A percentile compares a stretch with the other conserved stretches of the same genome.
phyloP scores from a whole-genome alignment of 495 filamentous ascomycete species.

The Chaetomidium leptoderma region DNA sequence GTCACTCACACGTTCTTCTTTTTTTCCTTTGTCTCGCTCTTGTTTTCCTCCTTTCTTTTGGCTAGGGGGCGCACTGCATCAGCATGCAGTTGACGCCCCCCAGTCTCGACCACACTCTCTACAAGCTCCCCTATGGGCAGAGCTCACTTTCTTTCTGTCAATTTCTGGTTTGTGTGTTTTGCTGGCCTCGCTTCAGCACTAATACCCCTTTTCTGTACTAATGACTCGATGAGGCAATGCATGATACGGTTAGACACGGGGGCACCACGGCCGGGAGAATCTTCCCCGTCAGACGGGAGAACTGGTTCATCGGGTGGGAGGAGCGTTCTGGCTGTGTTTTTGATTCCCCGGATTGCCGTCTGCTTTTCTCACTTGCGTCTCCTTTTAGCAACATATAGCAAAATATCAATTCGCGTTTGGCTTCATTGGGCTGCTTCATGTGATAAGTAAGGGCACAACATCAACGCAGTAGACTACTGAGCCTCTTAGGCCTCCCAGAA shows the following conservation, averaged over 20 bases:
- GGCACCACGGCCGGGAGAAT: neutral
- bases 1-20: neutral
- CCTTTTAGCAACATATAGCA: neutral
- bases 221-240: conserved; percentile 15
- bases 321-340: conserved; percentile 5
- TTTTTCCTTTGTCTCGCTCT: conserved; percentile 1
- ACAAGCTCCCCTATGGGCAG: neutral
- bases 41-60: neutral
- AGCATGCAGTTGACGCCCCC: neutral
- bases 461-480: too few species aligned
- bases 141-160: neutral
- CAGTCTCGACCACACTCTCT: neutral
- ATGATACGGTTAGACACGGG: neutral
- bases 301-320: neutral
- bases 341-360: conserved; percentile 6
- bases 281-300: conserved; percentile 5
- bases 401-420: too few species aligned
- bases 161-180: neutral
- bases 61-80: neutral
- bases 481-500: too few species aligned
- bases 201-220: conserved; percentile 8
- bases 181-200: neutral
- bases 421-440: too few species aligned
- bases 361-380: conserved; percentile 6
- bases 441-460: too few species aligned